These are phyloP conservation scores for Smallanthus sonchifolius DNA, from an alignment of 129 eudicot genomes.

Conservation along the genomic window DNA sequence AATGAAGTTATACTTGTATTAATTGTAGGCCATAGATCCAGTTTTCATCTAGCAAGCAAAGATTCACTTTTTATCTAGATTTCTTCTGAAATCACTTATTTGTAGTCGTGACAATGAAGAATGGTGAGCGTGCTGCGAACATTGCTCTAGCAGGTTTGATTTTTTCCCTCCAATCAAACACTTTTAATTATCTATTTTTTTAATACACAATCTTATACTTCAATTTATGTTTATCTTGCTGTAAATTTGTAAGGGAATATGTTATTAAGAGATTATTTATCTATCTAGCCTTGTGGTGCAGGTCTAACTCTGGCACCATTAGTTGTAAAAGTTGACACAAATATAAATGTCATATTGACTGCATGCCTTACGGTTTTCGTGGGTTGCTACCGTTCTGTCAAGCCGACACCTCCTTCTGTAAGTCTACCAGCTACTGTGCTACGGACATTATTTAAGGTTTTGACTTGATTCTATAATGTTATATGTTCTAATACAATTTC, in stretches of 20 bases:
- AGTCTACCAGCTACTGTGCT: slow-evolving; percentile 29
- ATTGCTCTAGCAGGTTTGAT: slow-evolving; percentile 74
- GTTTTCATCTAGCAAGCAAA: slow-evolving; percentile 6
- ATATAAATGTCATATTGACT: slow-evolving; percentile 79
- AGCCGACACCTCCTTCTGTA: slow-evolving; percentile 88
- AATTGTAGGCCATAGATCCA: slow-evolving; percentile 20
- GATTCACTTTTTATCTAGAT: slow-evolving; percentile 19
- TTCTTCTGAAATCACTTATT: slow-evolving; percentile 16
- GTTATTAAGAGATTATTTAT: slow-evolving; percentile 7
- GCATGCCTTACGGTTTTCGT: slow-evolving; percentile 89
- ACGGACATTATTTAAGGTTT: neutral
- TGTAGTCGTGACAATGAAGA: slow-evolving; percentile 55
- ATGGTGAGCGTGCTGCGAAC: slow-evolving; percentile 69
- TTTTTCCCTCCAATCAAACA: neutral
- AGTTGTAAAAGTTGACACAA: slow-evolving; percentile 80
- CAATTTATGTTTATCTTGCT: neutral
- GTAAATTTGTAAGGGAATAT: neutral
- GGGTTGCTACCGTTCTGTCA: slow-evolving; percentile 92
- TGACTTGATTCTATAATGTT: neutral
- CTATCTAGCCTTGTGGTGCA: slow-evolving; percentile 26
- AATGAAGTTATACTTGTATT: slow-evolving; percentile 8
- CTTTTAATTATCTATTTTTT: neutral
- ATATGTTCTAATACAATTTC: neutral
- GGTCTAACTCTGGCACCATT: slow-evolving; percentile 86
- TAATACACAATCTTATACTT: neutral